Base-by-base conservation (phyloP, 2,329 filamentous ascomycete species). In the Atkinsonella texensis region DNA sequence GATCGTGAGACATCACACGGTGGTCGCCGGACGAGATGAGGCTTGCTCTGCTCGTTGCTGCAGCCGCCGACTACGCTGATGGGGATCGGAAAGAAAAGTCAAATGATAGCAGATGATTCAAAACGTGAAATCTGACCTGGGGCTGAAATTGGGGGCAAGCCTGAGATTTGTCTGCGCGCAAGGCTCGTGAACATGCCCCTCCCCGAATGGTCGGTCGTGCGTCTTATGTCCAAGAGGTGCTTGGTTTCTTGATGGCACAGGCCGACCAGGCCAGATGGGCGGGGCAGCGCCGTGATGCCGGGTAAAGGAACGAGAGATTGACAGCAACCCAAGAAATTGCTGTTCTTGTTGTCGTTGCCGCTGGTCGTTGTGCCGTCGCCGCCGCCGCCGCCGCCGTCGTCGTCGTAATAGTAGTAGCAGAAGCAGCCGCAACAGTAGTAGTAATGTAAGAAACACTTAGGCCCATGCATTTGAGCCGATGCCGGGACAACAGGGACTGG, bases 1-100 rank as follows among this genome's bases (percentile, higher is more conserved):
- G 66, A 63, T 76, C 68, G 68, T 74, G 74, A 70, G 75, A 76
- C 74, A 77, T 77, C 60, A 70, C 74, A 48, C 55, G 51, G 18
- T 35, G 32, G 35, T 31, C 28, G 11, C n/a, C 31, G 20, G 7
- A 13, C 17, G 35, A 28, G 17, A 46, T n/a, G 13, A 33, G 12
- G 18, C 12, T 38, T 31, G 42, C 20, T 18, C 40, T 31, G 42
- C 20, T 18, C 40, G 40, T 42, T 42, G 20, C 33, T 33, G 18
- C 43, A 35, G 35, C 46, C 35, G 42, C n/a, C 35, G 42, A 23
- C 15, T 11, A 11, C 8, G 41, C n/a, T 10, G 17, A 17, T 13
- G 39, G 9, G 3, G 40, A 50, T 23, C 31, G 5, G 31, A 23
- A 13, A 23, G 32, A 31, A 18, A n/a, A 33, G 15, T 18, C 39